phyloP scores from a whole-genome alignment of 495 filamentous ascomycete species.

The Podospora pseudopauciseta region DNA sequence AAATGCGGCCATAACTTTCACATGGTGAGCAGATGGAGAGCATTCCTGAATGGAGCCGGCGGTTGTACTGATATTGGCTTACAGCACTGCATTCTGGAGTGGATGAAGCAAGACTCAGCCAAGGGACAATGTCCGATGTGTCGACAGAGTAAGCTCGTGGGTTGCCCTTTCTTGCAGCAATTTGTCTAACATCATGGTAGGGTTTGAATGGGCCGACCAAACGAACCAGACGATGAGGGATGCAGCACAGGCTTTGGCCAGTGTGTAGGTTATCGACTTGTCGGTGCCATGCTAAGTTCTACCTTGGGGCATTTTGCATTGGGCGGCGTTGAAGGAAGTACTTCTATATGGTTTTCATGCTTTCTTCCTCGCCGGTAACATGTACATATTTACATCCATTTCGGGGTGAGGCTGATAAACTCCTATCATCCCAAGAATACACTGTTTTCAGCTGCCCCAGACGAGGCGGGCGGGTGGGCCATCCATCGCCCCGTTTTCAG shows the following conservation, averaged over 20 bases:
- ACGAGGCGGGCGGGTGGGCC: not conserved
- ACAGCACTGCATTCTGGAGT: conserved; percentile 92
- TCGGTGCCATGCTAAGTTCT: not conserved
- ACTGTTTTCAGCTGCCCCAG: not conserved
- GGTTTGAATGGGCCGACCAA: conserved; percentile 61
- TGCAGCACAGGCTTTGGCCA: conserved; percentile 12
- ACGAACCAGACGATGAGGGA: conserved; percentile 24
- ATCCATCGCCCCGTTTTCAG: not conserved
- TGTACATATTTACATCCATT: too few relatives aligned
- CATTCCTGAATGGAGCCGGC: too few relatives aligned
- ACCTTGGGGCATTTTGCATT: too few relatives aligned
- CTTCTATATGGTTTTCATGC: too few relatives aligned
- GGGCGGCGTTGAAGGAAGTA: too few relatives aligned
- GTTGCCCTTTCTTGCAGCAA: not conserved
- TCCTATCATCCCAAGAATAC: too few relatives aligned
- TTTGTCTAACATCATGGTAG: conserved; percentile 34
- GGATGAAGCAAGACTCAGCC: conserved; percentile 91
- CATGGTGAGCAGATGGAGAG: conserved; percentile 58
- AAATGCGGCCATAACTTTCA: conserved; percentile 97
- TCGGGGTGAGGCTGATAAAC: too few relatives aligned
- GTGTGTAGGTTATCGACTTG: not conserved
- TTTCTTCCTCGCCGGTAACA: too few relatives aligned
- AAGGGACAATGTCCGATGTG: conserved; percentile 98
- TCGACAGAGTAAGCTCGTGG: conserved; percentile 70
- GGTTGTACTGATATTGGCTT: not conserved